phyloP scores from a whole-genome alignment of 1,284 basidiomycete genomes.

The Ustilago curta region DNA sequence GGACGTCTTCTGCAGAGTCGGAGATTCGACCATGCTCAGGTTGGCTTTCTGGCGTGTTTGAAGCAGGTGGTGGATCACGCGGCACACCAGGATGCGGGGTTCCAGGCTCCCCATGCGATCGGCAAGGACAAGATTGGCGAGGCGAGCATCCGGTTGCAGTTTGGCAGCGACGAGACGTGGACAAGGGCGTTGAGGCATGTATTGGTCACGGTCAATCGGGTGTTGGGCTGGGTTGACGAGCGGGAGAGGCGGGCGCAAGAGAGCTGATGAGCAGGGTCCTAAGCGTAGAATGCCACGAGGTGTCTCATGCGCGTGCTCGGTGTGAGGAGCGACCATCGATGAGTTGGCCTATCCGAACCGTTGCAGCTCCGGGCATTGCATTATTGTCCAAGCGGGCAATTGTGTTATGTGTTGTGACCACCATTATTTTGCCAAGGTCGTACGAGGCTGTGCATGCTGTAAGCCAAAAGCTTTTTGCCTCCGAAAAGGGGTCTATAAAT shows the following conservation, averaged over 20 bases:
- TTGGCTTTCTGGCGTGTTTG: conserved; percentile 92
- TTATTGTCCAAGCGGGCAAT: no score
- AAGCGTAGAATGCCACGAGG: no score
- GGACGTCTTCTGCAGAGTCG: conserved; percentile 90
- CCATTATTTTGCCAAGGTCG: no score
- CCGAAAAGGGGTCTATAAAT: no score
- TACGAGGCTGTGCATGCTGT: conserved; percentile 21
- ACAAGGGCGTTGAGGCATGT: conserved; percentile 92
- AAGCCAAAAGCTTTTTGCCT: not conserved
- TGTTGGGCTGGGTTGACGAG: conserved; percentile 47
- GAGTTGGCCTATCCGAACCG: no score
- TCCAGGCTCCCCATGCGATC: conserved; percentile 90
- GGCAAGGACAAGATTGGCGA: conserved; percentile 95
- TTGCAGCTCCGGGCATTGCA: no score
- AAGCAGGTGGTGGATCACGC: conserved; percentile 89
- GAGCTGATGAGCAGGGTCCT: no score
- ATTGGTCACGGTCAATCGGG: conserved; percentile 75
- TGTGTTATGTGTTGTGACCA: no score
- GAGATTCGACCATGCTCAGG: conserved; percentile 94
- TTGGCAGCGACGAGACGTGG: conserved; percentile 91
- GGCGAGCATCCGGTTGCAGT: conserved; percentile 90
- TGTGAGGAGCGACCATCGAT: no score
- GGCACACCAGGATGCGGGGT: conserved; percentile 75
- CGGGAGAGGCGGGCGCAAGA: conserved; percentile 16
- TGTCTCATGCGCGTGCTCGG: no score